Conservation (phyloP, 2,329 filamentous ascomycete genomes). For the Calonectria fujianensis region DNA sequence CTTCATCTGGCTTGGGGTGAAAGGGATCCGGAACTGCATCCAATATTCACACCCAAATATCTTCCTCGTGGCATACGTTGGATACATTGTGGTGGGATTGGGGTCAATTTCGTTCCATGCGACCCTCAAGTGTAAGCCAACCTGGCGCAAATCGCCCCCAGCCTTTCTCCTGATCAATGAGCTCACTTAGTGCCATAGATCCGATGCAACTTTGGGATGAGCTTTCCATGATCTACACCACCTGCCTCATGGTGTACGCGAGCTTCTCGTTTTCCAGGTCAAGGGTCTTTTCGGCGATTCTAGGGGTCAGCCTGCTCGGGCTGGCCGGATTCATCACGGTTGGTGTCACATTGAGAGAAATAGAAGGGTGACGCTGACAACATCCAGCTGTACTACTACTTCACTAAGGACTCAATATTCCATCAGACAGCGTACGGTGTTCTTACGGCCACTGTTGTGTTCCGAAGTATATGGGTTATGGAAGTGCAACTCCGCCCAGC, state of each 20-base stretch:
- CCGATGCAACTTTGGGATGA: constrained; percentile 77
- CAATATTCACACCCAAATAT: constrained; percentile 83
- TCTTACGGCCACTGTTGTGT: constrained; percentile 81
- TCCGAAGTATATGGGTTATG: constrained; percentile 87
- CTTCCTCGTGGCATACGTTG: constrained; percentile 79
- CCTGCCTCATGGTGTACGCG: constrained; percentile 75
- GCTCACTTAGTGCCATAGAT: constrained; percentile 61
- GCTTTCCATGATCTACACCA: constrained; percentile 77
- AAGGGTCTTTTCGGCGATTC: constrained; percentile 66
- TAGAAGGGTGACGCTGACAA: constrained; percentile 21
- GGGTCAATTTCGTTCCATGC: constrained; percentile 75
- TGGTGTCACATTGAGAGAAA: constrained; percentile 59
- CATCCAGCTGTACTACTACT: constrained; percentile 77
- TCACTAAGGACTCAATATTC: constrained; percentile 87
- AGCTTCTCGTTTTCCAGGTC: constrained; percentile 83
- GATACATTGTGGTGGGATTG: constrained; percentile 72
- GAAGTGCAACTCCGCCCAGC: constrained; percentile 68
- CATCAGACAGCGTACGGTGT: constrained; percentile 87
- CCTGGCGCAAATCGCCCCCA: background rate
- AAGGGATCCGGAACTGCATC: constrained; percentile 84
- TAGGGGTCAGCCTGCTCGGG: constrained; percentile 74
- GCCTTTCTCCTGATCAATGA: background rate
- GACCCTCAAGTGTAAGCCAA: constrained; percentile 71
- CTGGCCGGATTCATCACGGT: constrained; percentile 83
- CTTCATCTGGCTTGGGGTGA: constrained; percentile 86